A percentile compares a stretch with the other conserved stretches of the same genome.
phyloP scores from a whole-genome alignment of 331 rosid species.

The Rhamnella rubrinervis region DNA sequence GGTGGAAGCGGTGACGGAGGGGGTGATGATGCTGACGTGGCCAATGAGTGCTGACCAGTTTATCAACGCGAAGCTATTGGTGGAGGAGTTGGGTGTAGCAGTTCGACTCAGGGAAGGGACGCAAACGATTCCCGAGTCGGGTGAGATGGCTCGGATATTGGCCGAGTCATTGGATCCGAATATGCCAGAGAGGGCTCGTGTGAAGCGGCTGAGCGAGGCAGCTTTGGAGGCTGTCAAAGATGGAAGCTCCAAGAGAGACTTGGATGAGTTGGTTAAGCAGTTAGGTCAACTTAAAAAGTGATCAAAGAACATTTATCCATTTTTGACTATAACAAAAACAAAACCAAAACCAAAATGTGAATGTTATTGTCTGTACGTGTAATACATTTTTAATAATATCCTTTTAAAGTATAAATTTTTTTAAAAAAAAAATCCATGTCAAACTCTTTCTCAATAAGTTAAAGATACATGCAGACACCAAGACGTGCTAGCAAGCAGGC shows the following conservation, averaged over 20 bases:
- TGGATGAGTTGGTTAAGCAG: neutral
- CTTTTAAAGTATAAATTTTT: too few species aligned
- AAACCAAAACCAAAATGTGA: too few species aligned
- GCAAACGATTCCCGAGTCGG: conserved; percentile 20
- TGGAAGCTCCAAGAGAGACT: conserved; percentile 31
- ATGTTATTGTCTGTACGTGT: too few species aligned
- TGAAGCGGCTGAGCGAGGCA: conserved; percentile 6
- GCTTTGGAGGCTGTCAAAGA: conserved; percentile 24
- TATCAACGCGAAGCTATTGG: conserved; percentile 37
- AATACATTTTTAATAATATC: too few species aligned
- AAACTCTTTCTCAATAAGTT: too few species aligned
- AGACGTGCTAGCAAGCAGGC: too few species aligned
- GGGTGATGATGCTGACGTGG: conserved; percentile 49
- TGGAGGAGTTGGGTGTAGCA: conserved; percentile 41
- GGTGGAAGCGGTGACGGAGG: conserved; percentile 37
- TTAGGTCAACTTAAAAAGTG: conserved; percentile 6
- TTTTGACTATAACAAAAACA: too few species aligned
- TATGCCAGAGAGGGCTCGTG: neutral
- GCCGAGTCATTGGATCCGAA: conserved; percentile 20
- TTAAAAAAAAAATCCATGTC: too few species aligned
- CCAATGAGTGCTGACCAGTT: conserved; percentile 52
- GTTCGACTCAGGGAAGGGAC: conserved; percentile 39
- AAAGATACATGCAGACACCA: too few species aligned
- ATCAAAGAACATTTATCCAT: too few species aligned
- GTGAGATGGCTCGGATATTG: conserved; percentile 23